phyloP scores from a whole-genome alignment of 1,284 basidiomycete genomes.

The Sanghuangporus weigelae region DNA sequence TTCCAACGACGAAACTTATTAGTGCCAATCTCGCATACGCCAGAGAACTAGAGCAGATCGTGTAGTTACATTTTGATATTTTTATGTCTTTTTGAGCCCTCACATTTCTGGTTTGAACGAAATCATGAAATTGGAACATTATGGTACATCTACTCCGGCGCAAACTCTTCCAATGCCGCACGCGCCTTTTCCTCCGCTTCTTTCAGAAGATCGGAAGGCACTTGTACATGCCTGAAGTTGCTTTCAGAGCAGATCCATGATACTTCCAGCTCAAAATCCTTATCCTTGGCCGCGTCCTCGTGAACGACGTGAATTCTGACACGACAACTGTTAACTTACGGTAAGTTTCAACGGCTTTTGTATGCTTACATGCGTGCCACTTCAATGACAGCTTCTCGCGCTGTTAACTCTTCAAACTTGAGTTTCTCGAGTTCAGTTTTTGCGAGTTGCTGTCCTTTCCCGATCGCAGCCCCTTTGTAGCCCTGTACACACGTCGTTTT shows the following conservation, averaged over 20 bases:
- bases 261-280: conserved; percentile 97
- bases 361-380: conserved; percentile 89
- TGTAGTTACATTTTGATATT: conserved; percentile 44
- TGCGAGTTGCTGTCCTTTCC: conserved; percentile 94
- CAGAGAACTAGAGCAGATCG: conserved; percentile 84
- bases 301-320: conserved; percentile 93
- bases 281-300: conserved; percentile 91
- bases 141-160: conserved; percentile 38
- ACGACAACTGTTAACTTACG: neutral
- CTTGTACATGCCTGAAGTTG: conserved; percentile 71
- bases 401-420: conserved; percentile 72
- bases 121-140: neutral
- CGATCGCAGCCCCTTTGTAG: conserved; percentile 90
- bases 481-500: conserved; percentile 44
- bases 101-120: neutral
- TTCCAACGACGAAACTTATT: conserved; percentile 79
- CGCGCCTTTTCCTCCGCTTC: conserved; percentile 90
- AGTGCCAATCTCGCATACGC: conserved; percentile 72
- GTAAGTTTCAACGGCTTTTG: neutral
- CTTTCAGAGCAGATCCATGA: conserved; percentile 94
- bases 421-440: conserved; percentile 99
- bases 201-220: conserved; percentile 79
- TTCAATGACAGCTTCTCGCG: conserved; percentile 84
- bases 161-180: conserved; percentile 86
- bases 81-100: neutral